Conservation (phyloP, 176 grass and related monocot genomes). For the Avena sativa region DNA sequence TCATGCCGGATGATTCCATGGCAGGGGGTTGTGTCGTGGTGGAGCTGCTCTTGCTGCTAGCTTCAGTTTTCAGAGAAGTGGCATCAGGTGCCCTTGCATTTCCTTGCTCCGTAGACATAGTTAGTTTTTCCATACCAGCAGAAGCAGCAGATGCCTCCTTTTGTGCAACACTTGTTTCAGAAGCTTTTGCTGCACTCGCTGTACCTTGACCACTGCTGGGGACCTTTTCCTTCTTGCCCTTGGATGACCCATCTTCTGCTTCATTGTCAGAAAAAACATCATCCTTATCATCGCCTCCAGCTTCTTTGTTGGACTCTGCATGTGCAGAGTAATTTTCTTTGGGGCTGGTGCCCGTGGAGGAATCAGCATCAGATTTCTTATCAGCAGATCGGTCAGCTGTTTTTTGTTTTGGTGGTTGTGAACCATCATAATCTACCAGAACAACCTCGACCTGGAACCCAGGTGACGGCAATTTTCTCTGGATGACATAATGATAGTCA, state of each 20-base stretch:
- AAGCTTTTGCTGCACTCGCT: conserved; percentile 51
- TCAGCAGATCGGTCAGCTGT: conserved; percentile 29
- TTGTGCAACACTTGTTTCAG: conserved; percentile 50
- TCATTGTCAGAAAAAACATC: conserved; percentile 88
- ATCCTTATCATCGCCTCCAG: conserved; percentile 72
- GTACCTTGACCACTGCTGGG: conserved; percentile 24
- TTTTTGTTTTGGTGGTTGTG: conserved; percentile 57
- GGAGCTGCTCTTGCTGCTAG: conserved; percentile 45
- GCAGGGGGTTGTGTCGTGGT: conserved; percentile 25
- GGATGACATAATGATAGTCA: conserved; percentile 40
- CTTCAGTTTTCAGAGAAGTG: conserved; percentile 50
- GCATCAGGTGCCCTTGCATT: conserved; percentile 49
- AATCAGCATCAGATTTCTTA: conserved; percentile 45
- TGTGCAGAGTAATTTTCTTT: conserved; percentile 51
- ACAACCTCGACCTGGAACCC: conserved; percentile 94
- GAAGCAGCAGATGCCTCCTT: conserved; percentile 41
- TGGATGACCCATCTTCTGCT: conserved; percentile 70
- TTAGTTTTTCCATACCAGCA: conserved; percentile 59
- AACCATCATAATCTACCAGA: conserved; percentile 77
- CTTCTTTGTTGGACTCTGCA: conserved; percentile 52
- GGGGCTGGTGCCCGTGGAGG: conserved; percentile 29
- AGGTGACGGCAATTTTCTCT: conserved; percentile 95
- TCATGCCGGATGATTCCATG: conserved; percentile 65
- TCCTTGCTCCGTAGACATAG: conserved; percentile 55
- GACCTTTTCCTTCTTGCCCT: conserved; percentile 52